These are phyloP conservation scores for Exidia glandulosa DNA, from an alignment of 768 basidiomycete species.

Conservation along the genomic window DNA sequence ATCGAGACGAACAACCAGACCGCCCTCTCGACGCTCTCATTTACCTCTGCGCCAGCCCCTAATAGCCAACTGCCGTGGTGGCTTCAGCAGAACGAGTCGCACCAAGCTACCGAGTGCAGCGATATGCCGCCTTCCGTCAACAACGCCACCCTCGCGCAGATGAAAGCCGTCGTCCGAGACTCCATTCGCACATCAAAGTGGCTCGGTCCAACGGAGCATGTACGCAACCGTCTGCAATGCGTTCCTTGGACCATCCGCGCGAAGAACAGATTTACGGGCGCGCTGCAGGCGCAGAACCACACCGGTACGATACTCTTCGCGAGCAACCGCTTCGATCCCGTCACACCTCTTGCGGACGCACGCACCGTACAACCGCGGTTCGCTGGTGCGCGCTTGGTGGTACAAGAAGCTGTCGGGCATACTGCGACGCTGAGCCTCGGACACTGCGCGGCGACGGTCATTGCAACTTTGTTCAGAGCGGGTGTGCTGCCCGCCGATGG, in stretches of 20 bases:
- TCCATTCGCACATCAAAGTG: not conserved
- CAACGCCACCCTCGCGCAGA: not conserved
- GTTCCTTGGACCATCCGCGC: not conserved
- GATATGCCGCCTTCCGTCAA: not conserved
- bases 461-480: not conserved
- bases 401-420: not conserved
- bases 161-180: not conserved
- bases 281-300: not conserved
- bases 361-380: not conserved
- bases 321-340: not conserved
- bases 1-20: not conserved
- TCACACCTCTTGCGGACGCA: not conserved
- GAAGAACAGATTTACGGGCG: not conserved
- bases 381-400: not conserved
- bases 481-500: conserved; percentile 2
- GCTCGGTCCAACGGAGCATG: not conserved
- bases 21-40: not conserved
- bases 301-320: conserved; percentile 1
- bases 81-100: not conserved
- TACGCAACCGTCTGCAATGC: not conserved
- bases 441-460: not conserved
- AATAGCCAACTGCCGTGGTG: not conserved
- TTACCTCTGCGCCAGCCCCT: not conserved
- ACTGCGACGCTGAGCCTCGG: not conserved
- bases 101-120: not conserved